Conservation (phyloP, 306 rosid species). For the Casuarina equisetifolia region DNA sequence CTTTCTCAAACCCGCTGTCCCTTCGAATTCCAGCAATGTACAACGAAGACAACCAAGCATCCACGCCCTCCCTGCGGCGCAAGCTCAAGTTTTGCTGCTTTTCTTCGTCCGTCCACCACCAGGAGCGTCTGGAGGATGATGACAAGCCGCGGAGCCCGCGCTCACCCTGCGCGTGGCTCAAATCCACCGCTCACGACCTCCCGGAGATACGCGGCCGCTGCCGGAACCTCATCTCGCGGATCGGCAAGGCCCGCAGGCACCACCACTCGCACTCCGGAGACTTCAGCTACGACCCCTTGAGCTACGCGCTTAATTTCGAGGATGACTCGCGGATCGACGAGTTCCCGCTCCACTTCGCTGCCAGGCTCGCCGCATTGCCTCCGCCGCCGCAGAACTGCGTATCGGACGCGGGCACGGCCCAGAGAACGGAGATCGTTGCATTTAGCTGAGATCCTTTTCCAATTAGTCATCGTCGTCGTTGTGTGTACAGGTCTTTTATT, state of each 20-base stretch:
- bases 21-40: neutral
- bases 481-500: neutral
- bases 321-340: constrained; percentile 30
- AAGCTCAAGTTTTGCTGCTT: constrained; percentile 30
- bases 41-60: constrained; percentile 9
- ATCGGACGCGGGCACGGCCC: neutral
- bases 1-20: too few species aligned
- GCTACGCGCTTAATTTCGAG: constrained; percentile 47
- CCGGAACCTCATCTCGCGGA: constrained; percentile 18
- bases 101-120: constrained; percentile 20
- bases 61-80: constrained; percentile 9
- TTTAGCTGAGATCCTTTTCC: constrained; percentile 21
- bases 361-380: constrained; percentile 22
- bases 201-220: constrained; percentile 30
- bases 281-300: constrained; percentile 43
- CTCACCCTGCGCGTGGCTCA: constrained; percentile 31
- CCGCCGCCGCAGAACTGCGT: neutral
- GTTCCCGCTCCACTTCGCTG: constrained; percentile 18
- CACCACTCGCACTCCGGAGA: constrained; percentile 29
- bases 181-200: constrained; percentile 21
- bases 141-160: constrained; percentile 14
- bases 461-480: neutral
- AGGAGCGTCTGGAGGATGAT: constrained; percentile 7
- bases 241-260: constrained; percentile 16
- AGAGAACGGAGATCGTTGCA: constrained; percentile 11